Percentiles rank a stretch among this genome's conserved stretches.
Conservation (phyloP, 345 rosid genomes). For the Corchorus olitorius region DNA sequence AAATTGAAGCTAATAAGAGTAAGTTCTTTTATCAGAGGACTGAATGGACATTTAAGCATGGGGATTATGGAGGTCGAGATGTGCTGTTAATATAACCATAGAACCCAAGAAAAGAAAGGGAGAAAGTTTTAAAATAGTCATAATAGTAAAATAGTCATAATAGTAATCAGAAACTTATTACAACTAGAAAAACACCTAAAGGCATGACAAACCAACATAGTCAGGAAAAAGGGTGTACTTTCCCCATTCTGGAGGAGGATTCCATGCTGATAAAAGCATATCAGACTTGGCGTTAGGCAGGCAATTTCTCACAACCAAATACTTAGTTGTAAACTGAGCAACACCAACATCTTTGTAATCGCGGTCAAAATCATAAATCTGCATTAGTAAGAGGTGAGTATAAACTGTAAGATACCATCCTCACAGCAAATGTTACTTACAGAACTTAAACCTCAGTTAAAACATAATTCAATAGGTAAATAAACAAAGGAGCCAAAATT, state of each 20-base stretch:
- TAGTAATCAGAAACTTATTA: constrained; percentile 2
- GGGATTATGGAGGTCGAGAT: neutral
- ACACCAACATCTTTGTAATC: constrained; percentile 97
- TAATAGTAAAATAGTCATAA: constrained; percentile 7
- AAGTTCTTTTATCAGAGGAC: neutral
- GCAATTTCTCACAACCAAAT: constrained; percentile 84
- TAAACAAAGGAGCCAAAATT: neutral
- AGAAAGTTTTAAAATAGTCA: neutral
- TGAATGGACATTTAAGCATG: neutral
- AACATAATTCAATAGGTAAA: neutral
- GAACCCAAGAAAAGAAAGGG: neutral
- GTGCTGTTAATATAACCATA: neutral
- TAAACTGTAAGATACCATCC: constrained; percentile 19
- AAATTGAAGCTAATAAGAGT: neutral
- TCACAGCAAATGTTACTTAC: constrained; percentile 6
- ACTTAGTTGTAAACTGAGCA: constrained; percentile 87
- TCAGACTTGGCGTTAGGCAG: constrained; percentile 78
- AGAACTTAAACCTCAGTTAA: constrained; percentile 6
- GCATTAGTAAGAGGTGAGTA: constrained; percentile 23
- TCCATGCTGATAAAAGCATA: constrained; percentile 95
- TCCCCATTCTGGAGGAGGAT: constrained; percentile 98
- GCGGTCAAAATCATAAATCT: constrained; percentile 98
- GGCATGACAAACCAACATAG: neutral
- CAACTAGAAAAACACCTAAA: neutral
- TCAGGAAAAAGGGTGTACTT: constrained; percentile 52